These are phyloP conservation scores for Isabelozyma pseudorhagii DNA, from an alignment of 805 yeast species.

Conservation along the genomic window DNA sequence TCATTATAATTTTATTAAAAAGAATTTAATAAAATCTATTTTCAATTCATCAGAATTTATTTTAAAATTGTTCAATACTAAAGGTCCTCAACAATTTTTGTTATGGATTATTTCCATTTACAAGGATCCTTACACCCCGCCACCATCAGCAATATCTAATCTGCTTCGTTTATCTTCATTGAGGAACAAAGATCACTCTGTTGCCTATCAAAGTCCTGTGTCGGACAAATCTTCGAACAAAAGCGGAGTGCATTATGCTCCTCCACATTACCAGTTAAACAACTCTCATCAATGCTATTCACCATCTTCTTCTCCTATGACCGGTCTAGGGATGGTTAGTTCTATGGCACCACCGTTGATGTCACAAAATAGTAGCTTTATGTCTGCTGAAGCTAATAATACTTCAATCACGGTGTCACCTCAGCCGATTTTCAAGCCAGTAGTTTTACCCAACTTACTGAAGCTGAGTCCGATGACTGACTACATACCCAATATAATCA, in stretches of 20 bases:
- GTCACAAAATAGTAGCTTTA: not conserved
- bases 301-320: slow-evolving; percentile 6
- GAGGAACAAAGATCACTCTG: not conserved
- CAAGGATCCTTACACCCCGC: not conserved
- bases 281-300: not conserved
- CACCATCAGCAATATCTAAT: not conserved
- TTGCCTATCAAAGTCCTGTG: not conserved
- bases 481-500: not conserved
- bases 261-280: slow-evolving; percentile 1
- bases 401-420: not conserved
- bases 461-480: not conserved
- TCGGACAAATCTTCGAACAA: not conserved
- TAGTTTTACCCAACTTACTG: slow-evolving; percentile 4
- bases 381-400: not conserved
- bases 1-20: slow-evolving; percentile 20
- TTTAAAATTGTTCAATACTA: slow-evolving; percentile 21
- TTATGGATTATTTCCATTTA: slow-evolving; percentile 3
- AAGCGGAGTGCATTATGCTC: not conserved
- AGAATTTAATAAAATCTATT: slow-evolving; percentile 22
- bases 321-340: not conserved
- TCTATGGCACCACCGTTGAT: not conserved
- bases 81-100: slow-evolving; percentile 28
- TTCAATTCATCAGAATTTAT: slow-evolving; percentile 25
- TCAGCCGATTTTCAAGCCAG: slow-evolving; percentile 6
- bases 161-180: not conserved